These are phyloP conservation scores for Fusarium sp. DNA, from an alignment of 2,329 filamentous ascomycete species.

Conservation along the genomic window DNA sequence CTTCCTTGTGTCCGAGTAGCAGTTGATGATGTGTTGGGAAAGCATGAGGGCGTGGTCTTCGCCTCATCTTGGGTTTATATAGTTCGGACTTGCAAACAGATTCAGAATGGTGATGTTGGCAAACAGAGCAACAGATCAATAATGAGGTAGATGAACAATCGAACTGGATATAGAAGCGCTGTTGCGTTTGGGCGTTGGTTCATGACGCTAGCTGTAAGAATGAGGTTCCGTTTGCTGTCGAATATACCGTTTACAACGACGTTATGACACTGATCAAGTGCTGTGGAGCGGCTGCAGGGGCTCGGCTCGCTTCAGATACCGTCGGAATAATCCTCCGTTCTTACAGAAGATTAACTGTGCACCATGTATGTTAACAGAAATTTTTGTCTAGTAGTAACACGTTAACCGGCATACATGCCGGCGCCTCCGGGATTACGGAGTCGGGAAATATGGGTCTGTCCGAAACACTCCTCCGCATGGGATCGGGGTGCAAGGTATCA, in stretches of 20 bases:
- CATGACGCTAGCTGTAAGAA: not conserved
- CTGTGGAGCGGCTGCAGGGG: too few species aligned
- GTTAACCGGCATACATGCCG: conserved; percentile 7
- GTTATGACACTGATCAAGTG: too few species aligned
- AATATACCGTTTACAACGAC: not conserved
- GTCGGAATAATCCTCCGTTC: too few species aligned
- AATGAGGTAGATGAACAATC: not conserved
- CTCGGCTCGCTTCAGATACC: too few species aligned
- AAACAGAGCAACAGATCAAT: not conserved
- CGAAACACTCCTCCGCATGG: conserved; percentile 1
- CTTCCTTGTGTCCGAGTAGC: not conserved
- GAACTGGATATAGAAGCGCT: not conserved
- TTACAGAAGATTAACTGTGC: too few species aligned
- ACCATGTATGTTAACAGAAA: too few species aligned
- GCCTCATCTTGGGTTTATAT: not conserved
- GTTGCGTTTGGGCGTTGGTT: not conserved
- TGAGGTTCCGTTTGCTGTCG: not conserved
- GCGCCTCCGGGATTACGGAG: not conserved
- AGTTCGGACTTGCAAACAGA: not conserved
- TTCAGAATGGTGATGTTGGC: not conserved
- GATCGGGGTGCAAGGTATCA: conserved; percentile 16
- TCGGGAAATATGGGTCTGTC: conserved; percentile 9
- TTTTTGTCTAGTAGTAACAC: not conserved
- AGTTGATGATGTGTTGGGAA: not conserved
- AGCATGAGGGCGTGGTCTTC: not conserved